A percentile compares a stretch with the other conserved stretches of the same genome.
phyloP scores from a whole-genome alignment of 108 stramenopile species.

The Nitzschia sp. region DNA sequence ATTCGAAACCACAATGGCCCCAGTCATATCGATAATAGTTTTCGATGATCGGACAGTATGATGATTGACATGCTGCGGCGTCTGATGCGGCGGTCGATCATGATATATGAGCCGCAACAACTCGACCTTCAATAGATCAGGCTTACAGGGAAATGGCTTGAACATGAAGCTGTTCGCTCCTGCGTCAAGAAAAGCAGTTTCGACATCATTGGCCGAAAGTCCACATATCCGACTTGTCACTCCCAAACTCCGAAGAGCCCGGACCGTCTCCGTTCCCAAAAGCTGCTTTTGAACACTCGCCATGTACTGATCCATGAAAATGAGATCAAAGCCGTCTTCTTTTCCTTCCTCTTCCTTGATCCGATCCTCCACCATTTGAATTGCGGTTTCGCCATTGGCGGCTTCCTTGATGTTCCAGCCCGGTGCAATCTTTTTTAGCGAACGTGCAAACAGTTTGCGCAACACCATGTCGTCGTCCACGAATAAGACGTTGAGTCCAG shows the following conservation, averaged over 20 bases:
- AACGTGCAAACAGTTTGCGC: slow-evolving; percentile 44
- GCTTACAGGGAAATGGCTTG: slow-evolving; percentile 35
- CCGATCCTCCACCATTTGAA: slow-evolving; percentile 28
- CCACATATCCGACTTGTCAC: slow-evolving; percentile 13
- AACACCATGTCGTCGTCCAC: slow-evolving; percentile 53
- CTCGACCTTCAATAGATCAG: slow-evolving; percentile 4
- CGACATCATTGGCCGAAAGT: slow-evolving; percentile 32
- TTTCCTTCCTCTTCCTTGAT: too few species aligned
- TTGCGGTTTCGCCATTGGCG: slow-evolving; percentile 42
- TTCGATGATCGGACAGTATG: too few species aligned
- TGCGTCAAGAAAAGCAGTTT: slow-evolving; percentile 17
- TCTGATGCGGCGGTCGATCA: too few species aligned
- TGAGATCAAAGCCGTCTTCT: slow-evolving; percentile 37
- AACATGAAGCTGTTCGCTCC: slow-evolving; percentile 31
- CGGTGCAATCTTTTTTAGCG: slow-evolving; percentile 30
- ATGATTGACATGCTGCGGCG: too few species aligned
- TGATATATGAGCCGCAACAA: too few species aligned
- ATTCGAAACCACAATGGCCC: too few species aligned
- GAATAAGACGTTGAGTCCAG: slow-evolving; percentile 35
- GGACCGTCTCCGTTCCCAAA: slow-evolving; percentile 40
- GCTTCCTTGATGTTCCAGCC: slow-evolving; percentile 44
- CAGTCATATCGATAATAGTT: too few species aligned
- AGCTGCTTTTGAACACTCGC: slow-evolving; percentile 29
- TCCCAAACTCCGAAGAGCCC: slow-evolving; percentile 25
- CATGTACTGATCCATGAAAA: slow-evolving; percentile 50